Base-by-base conservation (phyloP, 129 eudicot genomes). In the Dittrichia graveolens region DNA sequence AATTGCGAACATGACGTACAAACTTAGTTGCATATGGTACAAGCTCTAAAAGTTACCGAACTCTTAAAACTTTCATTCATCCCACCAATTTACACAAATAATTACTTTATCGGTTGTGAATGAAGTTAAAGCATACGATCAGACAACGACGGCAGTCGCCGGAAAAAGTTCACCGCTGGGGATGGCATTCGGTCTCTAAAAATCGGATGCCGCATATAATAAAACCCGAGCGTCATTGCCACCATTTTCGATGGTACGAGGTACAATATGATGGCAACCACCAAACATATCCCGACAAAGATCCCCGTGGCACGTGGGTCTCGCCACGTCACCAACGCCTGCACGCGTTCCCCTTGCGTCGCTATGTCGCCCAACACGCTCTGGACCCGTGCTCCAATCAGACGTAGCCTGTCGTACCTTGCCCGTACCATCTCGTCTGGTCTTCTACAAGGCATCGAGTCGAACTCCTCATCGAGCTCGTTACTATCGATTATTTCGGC, bases 271-370 rank as follows among this genome's bases (percentile, higher is more conserved):
- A 94, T 71, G 1, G 96, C 95, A 81, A 94, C 92, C 6, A 90
- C 83, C 16, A 94, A 72, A 64, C 97, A 90, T 31, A 94, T 47
- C 37, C 84, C 96, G 0, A 90, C 85, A 66, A 94, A 94, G 16
- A 94, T 94, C 72, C 95, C 98, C 4, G 98, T 94, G 57, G 93
- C 98, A n/a, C 91, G 88, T 34, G 98, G 98, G 69, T 94, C 98
- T 7, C 87, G 74, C 98, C 98, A 94, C 4, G 96, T 88, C 66
- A 94, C 91, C 78, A 94, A 72, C 0, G 98, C 92, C 39, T 94
- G 96, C 58, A 79, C 81, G 2, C 98, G 83, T 63, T 94, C 98
- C 3, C 95, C 95, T 78, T 90, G 98, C 42, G 98, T 88, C 14
- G 98, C 97, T 1, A 94, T 40, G 53, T 90, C 96, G 0, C 96